These are phyloP conservation scores for Penicillium rolfsii DNA, from an alignment of 2,329 filamentous ascomycete genomes.

Conservation along the genomic window DNA sequence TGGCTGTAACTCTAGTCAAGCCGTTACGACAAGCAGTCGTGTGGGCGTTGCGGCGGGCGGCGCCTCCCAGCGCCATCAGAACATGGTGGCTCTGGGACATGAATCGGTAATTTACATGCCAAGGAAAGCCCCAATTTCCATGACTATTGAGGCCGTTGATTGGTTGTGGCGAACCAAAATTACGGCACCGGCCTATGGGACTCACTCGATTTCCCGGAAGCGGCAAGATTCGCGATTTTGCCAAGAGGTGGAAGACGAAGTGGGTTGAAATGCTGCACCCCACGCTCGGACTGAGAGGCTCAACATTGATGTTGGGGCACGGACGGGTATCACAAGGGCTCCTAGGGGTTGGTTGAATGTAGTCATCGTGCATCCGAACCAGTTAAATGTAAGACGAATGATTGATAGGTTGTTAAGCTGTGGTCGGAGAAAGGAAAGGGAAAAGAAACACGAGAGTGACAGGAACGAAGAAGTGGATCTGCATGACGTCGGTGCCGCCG, in stretches of 20 bases:
- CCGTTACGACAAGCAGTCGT: conserved; percentile 8
- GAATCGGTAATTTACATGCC: conserved; percentile 13
- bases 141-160: neutral
- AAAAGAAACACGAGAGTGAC: conserved; percentile 1
- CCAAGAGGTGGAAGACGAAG: conserved; percentile 6
- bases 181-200: neutral
- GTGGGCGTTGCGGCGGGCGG: conserved; percentile 4
- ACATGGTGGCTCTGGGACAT: neutral
- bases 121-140: neutral
- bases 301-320: no score
- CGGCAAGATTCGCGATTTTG: conserved; percentile 20
- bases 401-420: neutral
- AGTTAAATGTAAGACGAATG: neutral
- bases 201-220: conserved; percentile 19
- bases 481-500: conserved; percentile 3
- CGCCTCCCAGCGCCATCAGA: conserved; percentile 5
- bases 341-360: neutral
- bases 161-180: neutral
- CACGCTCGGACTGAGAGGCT: neutral
- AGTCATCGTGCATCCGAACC: conserved; percentile 1
- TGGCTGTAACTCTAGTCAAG: neutral
- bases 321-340: neutral
- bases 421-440: neutral
- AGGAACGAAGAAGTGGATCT: neutral
- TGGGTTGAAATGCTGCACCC: neutral